A percentile compares a stretch with the other conserved stretches of the same genome.
These are phyloP conservation scores for Cyclanthera cordifolia DNA, from an alignment of 306 rosid species.

Conservation along the genomic window DNA sequence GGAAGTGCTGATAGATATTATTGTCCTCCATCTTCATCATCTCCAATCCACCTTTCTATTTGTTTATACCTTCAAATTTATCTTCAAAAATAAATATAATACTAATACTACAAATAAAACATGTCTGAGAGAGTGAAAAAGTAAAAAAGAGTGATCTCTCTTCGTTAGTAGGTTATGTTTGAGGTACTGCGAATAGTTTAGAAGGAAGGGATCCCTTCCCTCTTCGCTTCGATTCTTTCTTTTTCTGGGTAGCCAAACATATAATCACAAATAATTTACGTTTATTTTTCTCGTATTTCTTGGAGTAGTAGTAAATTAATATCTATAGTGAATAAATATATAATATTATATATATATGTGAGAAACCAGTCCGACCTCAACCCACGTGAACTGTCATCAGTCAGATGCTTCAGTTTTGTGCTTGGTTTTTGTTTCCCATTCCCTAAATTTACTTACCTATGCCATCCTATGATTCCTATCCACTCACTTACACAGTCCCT, in stretches of 20 bases:
- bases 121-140: too few species aligned
- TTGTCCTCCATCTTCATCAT: neutral
- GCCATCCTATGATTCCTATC: conserved; percentile 10
- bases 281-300: too few species aligned
- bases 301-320: neutral
- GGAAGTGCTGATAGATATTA: neutral
- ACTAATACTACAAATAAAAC: too few species aligned
- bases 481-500: neutral
- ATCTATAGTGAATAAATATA: too few species aligned
- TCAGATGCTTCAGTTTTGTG: conserved; percentile 13
- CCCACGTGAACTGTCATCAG: conserved; percentile 14
- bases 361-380: neutral
- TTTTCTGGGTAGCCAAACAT: too few species aligned
- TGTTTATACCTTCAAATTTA: neutral
- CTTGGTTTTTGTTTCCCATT: conserved; percentile 4
- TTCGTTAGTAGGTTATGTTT: too few species aligned
- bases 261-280: too few species aligned
- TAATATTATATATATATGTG: neutral
- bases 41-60: neutral
- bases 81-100: neutral
- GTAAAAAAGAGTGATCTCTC: too few species aligned
- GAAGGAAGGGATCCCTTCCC: too few species aligned
- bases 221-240: too few species aligned
- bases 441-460: neutral
- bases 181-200: too few species aligned